Base-by-base conservation (phyloP, 129 eudicot species). In the Flaveria bidentis region DNA sequence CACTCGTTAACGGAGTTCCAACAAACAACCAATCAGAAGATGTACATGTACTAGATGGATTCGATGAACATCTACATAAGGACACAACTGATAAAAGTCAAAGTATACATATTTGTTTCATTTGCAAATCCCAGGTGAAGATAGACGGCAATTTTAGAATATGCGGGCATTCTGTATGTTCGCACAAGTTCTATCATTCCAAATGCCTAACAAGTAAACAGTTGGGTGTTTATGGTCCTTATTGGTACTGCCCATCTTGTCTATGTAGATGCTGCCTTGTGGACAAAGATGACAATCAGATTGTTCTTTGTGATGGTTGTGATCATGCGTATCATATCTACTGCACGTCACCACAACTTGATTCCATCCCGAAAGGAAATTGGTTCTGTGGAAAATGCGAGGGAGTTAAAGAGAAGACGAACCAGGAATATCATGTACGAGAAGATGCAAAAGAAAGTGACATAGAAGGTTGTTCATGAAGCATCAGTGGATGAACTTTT, bases 201-300 rank as follows among this genome's bases (percentile, higher is more conserved):
- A 81, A 71, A 25, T 94, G 98, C 78, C 67, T 94, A 52, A 85
- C 92, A 13, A 75, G 46, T 39, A 83, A 83, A 83, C 92, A 94
- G 80, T 58, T 84, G 57, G 76, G 81, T 28, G 74, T 86, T 2
- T 78, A 70, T 25, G 90, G 96, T 17, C 77, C 86, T 11, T 79
- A 90, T 66, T 94, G 98, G 98, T 89, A 87, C 76, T 91, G 98
- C 85, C 98, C 98, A 9, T 89, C 92, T 15, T 94, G 98, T 85
- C 83, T 94, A 39, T 94, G 98, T 76, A 81, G 96, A 76, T 67
- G 69, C 57, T 94, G 98, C 82, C 86, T 89, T 22, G 62, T 77
- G 42, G 97, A 94, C 76, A 75, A 77, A 47, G 98, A 94, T 72
- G 96, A 94, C 67, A 90, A 94, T 62, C 83, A 87, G 72, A 89